Evolutionary conservation across 2,329 filamentous ascomycete species (phyloP).

Genomic region (Colletotrichum truncatum): DNA sequence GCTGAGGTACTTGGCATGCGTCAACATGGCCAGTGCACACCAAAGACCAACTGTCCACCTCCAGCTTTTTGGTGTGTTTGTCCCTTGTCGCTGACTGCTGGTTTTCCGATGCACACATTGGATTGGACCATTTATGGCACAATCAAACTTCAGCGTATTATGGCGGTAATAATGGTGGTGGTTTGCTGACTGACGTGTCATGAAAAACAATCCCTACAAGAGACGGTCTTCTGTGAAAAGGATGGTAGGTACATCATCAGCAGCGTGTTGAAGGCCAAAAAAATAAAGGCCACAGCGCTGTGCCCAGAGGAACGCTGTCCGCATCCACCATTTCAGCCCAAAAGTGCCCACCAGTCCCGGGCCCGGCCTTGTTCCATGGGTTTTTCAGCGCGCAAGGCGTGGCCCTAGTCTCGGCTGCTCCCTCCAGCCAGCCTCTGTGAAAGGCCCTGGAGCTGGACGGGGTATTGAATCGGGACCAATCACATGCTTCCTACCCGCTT

Average conservation of each 20-base stretch:
- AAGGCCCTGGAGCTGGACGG: background rate
- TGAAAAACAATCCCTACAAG: too few relatives aligned
- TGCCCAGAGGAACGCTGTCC: background rate
- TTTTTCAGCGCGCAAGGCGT: slow-evolving; percentile 9
- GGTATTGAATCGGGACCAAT: background rate
- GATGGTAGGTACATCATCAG: background rate
- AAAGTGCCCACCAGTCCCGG: slow-evolving; percentile 3
- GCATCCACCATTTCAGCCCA: slow-evolving; percentile 2
- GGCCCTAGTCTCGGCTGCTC: slow-evolving; percentile 20
- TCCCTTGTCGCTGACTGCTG: background rate
- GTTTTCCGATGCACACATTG: background rate
- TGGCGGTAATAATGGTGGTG: background rate
- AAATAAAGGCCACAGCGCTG: background rate
- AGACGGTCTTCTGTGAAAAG: background rate
- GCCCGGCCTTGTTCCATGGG: slow-evolving; percentile 10
- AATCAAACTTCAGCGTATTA: background rate
- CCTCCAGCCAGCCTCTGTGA: background rate
- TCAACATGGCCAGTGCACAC: background rate
- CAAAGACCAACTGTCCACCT: too few relatives aligned
- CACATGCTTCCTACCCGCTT: slow-evolving; percentile 18
- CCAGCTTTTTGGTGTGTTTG: too few relatives aligned
- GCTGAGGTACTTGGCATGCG: background rate
- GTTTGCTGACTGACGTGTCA: slow-evolving; percentile 1
- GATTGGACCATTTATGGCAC: background rate
- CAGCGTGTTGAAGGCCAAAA: background rate